A percentile compares a stretch with the other conserved stretches of the same genome.
These are phyloP conservation scores for Solanum chmielewskii DNA, from an alignment of 257 asterid species.

Conservation along the genomic window DNA sequence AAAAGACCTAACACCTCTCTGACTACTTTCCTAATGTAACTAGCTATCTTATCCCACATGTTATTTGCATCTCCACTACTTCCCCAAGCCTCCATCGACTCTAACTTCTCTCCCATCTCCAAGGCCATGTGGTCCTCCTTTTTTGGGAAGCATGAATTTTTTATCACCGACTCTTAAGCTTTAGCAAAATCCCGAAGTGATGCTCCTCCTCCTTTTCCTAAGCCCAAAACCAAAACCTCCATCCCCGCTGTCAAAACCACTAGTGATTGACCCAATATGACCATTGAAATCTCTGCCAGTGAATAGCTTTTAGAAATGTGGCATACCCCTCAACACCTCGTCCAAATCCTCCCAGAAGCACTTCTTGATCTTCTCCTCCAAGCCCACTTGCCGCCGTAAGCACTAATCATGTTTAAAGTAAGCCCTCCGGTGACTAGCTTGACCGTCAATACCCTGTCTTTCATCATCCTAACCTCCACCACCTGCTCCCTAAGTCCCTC, in stretches of 20 bases:
- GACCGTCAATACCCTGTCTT: neutral
- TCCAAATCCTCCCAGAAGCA: neutral
- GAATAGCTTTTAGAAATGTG: neutral
- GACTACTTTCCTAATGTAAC: neutral
- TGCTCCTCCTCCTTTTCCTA: neutral
- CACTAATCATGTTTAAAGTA: neutral
- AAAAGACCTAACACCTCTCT: neutral
- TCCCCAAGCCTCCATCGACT: too few relatives aligned
- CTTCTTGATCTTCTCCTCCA: neutral
- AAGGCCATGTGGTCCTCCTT: neutral
- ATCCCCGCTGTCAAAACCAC: neutral
- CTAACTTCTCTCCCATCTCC: too few relatives aligned
- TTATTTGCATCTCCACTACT: neutral
- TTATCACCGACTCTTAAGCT: neutral
- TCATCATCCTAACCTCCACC: neutral
- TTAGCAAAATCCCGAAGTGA: neutral
- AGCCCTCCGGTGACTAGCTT: neutral
- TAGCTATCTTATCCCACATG: neutral
- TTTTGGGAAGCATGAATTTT: neutral
- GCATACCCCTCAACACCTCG: neutral
- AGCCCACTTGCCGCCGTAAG: neutral
- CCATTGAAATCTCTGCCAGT: neutral
- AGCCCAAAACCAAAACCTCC: neutral
- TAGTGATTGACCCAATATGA: neutral
- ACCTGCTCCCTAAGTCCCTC: neutral